These are phyloP conservation scores for Mycena citricolor DNA, from an alignment of 1,284 basidiomycete genomes.

Conservation along the genomic window DNA sequence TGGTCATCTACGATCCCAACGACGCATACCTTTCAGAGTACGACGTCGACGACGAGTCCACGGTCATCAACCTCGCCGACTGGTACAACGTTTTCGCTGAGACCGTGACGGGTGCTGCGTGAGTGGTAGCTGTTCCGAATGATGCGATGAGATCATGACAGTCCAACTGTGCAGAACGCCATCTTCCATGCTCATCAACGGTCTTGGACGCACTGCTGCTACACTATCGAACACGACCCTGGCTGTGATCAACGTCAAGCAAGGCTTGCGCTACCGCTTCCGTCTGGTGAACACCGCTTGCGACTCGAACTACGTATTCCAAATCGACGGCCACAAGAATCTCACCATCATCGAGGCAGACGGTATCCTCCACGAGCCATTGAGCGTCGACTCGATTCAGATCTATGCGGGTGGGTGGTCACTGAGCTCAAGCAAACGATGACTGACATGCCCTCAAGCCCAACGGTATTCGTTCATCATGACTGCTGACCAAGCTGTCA, in stretches of 20 bases:
- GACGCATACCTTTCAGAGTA: conserved; percentile 11
- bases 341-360: conserved; percentile 44
- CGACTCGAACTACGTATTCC: conserved; percentile 35
- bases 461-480: conserved; percentile 3
- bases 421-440: conserved; percentile 18
- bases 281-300: conserved; percentile 39
- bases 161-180: too few species aligned
- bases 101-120: too few species aligned
- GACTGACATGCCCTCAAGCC: background rate
- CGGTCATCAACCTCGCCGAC: conserved; percentile 33
- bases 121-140: too few species aligned
- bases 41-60: conserved; percentile 26
- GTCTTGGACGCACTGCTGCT: conserved; percentile 28
- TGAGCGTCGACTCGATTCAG: conserved; percentile 35
- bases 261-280: conserved; percentile 35
- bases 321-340: conserved; percentile 41
- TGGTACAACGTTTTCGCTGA: too few species aligned
- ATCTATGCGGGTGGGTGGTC: conserved; percentile 42
- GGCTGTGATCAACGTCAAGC: conserved; percentile 25
- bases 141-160: too few species aligned
- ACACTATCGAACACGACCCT: conserved; percentile 16
- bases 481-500: conserved; percentile 1
- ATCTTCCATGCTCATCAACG: conserved; percentile 33
- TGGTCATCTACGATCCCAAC: too few species aligned
- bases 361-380: conserved; percentile 35